Evolutionary conservation across 2,329 filamentous ascomycete genomes (phyloP), one percentile per base, ranked within the genome.

Genomic region (Colletotrichum australisinense): DNA sequence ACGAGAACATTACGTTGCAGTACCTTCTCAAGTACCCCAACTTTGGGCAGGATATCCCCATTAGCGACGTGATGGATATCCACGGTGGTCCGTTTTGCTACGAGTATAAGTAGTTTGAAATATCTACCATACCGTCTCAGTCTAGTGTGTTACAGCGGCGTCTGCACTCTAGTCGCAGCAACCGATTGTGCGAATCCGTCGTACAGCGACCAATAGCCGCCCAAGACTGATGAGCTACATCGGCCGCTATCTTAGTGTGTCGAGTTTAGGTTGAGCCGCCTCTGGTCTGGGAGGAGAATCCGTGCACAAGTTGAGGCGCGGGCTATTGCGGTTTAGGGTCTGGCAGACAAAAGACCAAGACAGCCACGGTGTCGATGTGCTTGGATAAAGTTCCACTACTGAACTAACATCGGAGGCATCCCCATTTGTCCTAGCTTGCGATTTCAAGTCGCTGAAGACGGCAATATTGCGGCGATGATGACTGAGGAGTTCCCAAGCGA

Each of bases 391-490:
- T 57, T 72, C 22, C 12, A 14, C 16, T 52, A 35, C 60, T 49
- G n/a, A 30, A 49, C 28, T 30, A 24, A 14, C 46, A 8, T 4
- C 30, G 42, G 30, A 32, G 9, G 6, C 24, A 19, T n/a, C 26
- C 4, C 59, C 38, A 11, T n/a, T 49, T 4, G 24, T 63, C 26
- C 16, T 19, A 52, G 38, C 19, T 22, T 52, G 9, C 52, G 57
- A 60, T 35, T 57, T 52, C 19, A 32, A 22, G 38, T 56, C 49
- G 35, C 69, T 28, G 64, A 56, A 72, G 28, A 56, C 69, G 69
- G 57, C 19, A 3, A 26, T 6, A 5, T 35, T 62, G 19, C 35
- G 46, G 11, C 55, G 26, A 5, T 32, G 4, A 8, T 38, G 26
- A 22, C 42, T 26, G 19, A n/a, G 19, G 42, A 49, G 19, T 49